Base-by-base conservation (phyloP, 768 basidiomycete genomes). In the Agrocybe pediades region DNA sequence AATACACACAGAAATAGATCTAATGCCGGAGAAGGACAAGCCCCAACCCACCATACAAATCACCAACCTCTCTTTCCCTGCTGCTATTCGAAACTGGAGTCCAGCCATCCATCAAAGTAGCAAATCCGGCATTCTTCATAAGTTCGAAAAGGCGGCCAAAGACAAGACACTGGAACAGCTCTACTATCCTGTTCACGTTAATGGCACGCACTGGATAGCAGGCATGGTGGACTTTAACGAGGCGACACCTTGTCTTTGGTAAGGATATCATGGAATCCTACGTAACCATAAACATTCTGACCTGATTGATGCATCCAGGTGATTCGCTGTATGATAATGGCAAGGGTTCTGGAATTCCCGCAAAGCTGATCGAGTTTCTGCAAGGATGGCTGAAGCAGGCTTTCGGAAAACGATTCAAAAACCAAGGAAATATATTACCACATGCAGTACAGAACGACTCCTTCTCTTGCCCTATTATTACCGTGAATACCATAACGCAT, bases 101-200 rank as follows among this genome's bases (percentile, higher is more conserved):
- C 39, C 42, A 17, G 27, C 27, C 24, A 40, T 4, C 13, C 46
- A 49, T 9, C n/a, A n/a, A n/a, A n/a, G n/a, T n/a, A n/a, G n/a
- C n/a, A n/a, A n/a, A n/a, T n/a, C n/a, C n/a, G n/a, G n/a, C n/a
- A n/a, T n/a, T n/a, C n/a, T n/a, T n/a, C n/a, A n/a, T n/a, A n/a
- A n/a, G n/a, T n/a, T n/a, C n/a, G n/a, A n/a, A n/a, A n/a, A n/a
- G n/a, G n/a, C n/a, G n/a, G 45, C 39, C 2, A 54, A 49, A 20
- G 40, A 54, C 13, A 16, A 42, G 9, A 19, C 13, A 6, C 19
- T 54, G 1, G 53, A 54, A 9, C 16, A 29, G 26, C 11, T 54
- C 23, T 54, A 49, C 20, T 54, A 48, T 24, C 41, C 47, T 2
- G 11, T 54, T 27, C 53, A 54, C 17, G 47, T 54, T 26, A 54